These are phyloP conservation scores for Oryza brachyantha DNA, from an alignment of 176 grass and related monocot species.

Conservation along the genomic window DNA sequence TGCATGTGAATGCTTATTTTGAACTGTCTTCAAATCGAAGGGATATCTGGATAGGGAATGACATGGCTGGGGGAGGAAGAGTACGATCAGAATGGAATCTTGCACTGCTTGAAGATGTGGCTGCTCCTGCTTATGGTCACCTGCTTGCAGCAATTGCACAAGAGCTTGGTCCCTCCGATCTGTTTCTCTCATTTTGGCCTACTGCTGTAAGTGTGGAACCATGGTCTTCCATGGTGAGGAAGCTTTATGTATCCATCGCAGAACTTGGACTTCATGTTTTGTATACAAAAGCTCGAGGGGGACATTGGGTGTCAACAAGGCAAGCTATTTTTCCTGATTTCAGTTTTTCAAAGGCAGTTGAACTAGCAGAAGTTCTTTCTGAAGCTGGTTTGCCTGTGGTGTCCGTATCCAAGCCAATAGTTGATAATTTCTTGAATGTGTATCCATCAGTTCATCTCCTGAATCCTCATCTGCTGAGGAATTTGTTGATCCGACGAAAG, in stretches of 20 bases:
- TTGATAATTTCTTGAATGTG: conserved; percentile 71
- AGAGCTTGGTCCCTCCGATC: conserved; percentile 77
- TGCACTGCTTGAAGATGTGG: conserved; percentile 86
- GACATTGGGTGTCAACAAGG: conserved; percentile 88
- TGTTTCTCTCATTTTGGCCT: conserved; percentile 92
- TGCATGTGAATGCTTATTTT: conserved; percentile 97
- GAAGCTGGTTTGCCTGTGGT: conserved; percentile 82
- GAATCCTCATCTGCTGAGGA: conserved; percentile 83
- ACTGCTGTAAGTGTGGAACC: conserved; percentile 66
- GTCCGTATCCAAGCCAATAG: conserved; percentile 75
- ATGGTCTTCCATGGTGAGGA: conserved; percentile 87
- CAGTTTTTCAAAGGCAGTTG: conserved; percentile 64
- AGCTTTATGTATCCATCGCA: conserved; percentile 72
- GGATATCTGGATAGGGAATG: conserved; percentile 98
- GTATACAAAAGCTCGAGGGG: conserved; percentile 88
- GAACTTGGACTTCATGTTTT: conserved; percentile 81
- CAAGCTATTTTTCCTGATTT: conserved; percentile 97
- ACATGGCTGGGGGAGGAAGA: conserved; percentile 95
- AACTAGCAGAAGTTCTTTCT: conserved; percentile 77
- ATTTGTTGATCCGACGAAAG: conserved; percentile 77
- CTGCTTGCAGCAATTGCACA: conserved; percentile 76
- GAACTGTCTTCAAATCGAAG: conserved; percentile 98
- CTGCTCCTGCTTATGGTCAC: conserved; percentile 78
- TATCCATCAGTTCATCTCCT: conserved; percentile 80
- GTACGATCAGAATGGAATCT: conserved; percentile 93